Base-by-base conservation (phyloP, 2,329 filamentous ascomycete species). In the Aspergillus sp. region DNA sequence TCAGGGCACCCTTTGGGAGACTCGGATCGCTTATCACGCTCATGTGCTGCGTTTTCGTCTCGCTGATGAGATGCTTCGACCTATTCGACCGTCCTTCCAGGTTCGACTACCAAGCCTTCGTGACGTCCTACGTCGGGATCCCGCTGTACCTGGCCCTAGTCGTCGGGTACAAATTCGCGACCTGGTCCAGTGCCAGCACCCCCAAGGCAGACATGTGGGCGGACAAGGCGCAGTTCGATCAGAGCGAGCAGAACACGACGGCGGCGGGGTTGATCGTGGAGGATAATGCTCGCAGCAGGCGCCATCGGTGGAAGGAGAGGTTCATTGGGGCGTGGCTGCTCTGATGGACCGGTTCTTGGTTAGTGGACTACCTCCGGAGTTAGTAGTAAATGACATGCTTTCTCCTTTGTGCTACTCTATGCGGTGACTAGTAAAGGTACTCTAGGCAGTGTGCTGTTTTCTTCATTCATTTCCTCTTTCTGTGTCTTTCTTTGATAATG, bases 31-130 rank as follows among this genome's bases (percentile, higher is more conserved):
- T 75, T 54, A 61, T 68, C 35, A 80, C 80, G 0, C 67, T 89
- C 3, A 60, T 70, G 49, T 76, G 85, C 57, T 85, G 80, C 60
- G 67, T 72, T 47, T 56, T 89, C 14, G 81, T 91, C 39, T 74
- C 80, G 1, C 52, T 89, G 36, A 88, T 83, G 52, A 89, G 89
- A 71, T 85, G 85, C 64, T 86, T 78, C 58, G 68, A 72, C 34
- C 75, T 80, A 30, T 86, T 89, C 53, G 63, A 35, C 6, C 74
- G 16, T 50, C 47, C 42, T 45, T 41, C 20, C n/a, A 65, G 33
- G 61, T 81, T 82, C 37, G 71, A 81, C 52, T 79, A 80, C 64
- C 74, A 78, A 61, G 78, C 74, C 42, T 86, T 86, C 57, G 71
- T 86, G 53, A 84, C 79, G 0, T 80, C 78, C 20, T 86, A 86